Evolutionary conservation across 164 flowering plant genomes (phyloP), one percentile per base, ranked within the genome.

Genomic region (Kalanchoe fedtschenkoi): DNA sequence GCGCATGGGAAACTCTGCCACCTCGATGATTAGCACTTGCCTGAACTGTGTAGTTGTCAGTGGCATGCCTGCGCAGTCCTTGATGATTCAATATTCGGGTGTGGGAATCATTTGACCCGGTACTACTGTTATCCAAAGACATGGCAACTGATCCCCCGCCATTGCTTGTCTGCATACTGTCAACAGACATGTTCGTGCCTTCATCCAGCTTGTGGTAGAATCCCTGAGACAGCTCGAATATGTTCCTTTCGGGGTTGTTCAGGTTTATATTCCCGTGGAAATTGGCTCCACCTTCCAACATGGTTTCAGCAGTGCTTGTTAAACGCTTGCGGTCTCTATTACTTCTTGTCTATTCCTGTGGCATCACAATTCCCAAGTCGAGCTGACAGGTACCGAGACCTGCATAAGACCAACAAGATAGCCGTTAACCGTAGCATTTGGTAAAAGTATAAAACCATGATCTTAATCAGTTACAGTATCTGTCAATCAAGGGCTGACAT

Each of bases 1-100:
- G 51, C 51, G n/a, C 51, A 44, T 44, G 51, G 21, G 51, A 44
- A 44, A 44, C 51, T 44, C 51, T 11, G 22, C 51, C 51, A 44
- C 22, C 51, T 44, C 51, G 51, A 10, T 44, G 51, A 44, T 44
- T 44, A 44, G 21, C 51, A 44, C 43, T 39, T 17, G 9, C 15
- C 15, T 21, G 6, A 44, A 44, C 51, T n/a, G 51, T n/a, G 13
- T 44, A 44, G 24, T 44, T 44, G 24, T 44, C 51, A 44, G 51
- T 44, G 6, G 51, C 26, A 44, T 44, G 51, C 21, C 51, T 44
- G 24, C 9, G 5, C 6, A 44, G 51, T 19, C 51, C 51, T 44
- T n/a, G 51, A 44, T 44, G 51, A 19, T 44, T 10, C 51, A 44
- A 44, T 44, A 44, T 44, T n/a, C 51, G 51, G 13, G 51, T 44